phyloP scores from a whole-genome alignment of 208 protist genomes.

The Lotmaria passim region DNA sequence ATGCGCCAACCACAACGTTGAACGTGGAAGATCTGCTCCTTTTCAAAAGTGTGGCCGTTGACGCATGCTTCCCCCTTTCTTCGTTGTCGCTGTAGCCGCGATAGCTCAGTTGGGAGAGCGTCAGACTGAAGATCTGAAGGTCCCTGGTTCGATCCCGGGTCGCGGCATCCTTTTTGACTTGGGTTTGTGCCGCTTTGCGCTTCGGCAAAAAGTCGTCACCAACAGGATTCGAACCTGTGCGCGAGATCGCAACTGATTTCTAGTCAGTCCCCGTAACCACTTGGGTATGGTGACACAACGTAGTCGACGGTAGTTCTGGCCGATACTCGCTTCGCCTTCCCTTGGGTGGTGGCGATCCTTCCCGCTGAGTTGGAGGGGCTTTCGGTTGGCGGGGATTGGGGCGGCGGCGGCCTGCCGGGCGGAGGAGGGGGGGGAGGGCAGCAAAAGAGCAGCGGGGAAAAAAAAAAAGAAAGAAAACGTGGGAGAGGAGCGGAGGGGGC shows the following conservation, averaged over 20 bases:
- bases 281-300: constrained; percentile 70
- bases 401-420: background rate
- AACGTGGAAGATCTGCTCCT: too few relatives aligned
- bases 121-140: constrained; percentile 92
- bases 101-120: constrained; percentile 92
- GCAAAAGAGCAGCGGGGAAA: too few relatives aligned
- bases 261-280: constrained; percentile 89
- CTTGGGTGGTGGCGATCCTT: too few relatives aligned
- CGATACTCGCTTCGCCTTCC: too few relatives aligned
- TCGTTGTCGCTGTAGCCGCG: constrained; percentile 58
- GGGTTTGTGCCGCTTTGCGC: background rate
- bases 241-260: constrained; percentile 87
- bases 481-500: too few relatives aligned
- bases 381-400: too few relatives aligned
- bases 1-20: background rate
- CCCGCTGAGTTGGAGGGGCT: too few relatives aligned
- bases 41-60: too few relatives aligned
- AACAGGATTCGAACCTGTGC: constrained; percentile 85
- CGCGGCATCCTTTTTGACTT: constrained; percentile 76
- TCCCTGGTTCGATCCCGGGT: constrained; percentile 91
- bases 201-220: constrained; percentile 47
- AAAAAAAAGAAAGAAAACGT: too few relatives aligned
- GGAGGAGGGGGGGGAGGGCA: too few relatives aligned
- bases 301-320: too few relatives aligned
- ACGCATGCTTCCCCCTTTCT: too few relatives aligned